Conservation (phyloP, 2,329 filamentous ascomycete genomes). For the Sporothrix pseudoabietina region DNA sequence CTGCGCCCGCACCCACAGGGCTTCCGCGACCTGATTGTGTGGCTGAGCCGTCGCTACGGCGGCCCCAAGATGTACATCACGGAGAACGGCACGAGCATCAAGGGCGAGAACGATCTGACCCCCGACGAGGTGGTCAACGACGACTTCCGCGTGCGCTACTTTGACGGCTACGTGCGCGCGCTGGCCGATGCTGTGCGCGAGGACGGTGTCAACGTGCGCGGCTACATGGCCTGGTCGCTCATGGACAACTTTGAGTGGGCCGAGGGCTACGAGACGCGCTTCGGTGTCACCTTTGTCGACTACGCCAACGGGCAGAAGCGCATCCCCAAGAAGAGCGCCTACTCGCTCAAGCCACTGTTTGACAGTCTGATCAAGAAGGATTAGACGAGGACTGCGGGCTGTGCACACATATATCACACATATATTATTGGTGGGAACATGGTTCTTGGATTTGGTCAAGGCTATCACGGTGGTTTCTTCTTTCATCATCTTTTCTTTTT, state of each 20-base stretch:
- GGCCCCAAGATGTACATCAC: constrained; percentile 82
- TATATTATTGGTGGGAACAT: neutral
- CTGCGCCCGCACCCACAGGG: constrained; percentile 73
- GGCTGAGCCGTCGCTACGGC: constrained; percentile 76
- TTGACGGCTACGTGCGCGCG: constrained; percentile 72
- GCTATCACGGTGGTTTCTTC: neutral
- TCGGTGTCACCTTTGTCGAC: constrained; percentile 82
- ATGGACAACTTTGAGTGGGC: constrained; percentile 93
- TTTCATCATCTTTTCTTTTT: neutral
- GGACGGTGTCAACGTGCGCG: constrained; percentile 76
- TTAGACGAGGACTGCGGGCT: constrained; percentile 36
- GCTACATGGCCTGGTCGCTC: constrained; percentile 84
- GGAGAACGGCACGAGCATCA: constrained; percentile 83
- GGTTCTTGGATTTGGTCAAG: constrained; percentile 23
- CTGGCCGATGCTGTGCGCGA: constrained; percentile 70
- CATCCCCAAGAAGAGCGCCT: constrained; percentile 81
- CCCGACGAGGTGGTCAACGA: constrained; percentile 74
- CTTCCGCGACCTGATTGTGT: constrained; percentile 75
- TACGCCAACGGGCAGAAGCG: constrained; percentile 78
- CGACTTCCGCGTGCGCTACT: constrained; percentile 80
- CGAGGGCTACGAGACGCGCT: constrained; percentile 85
- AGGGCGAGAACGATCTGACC: constrained; percentile 76
- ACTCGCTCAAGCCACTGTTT: constrained; percentile 70
- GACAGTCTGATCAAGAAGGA: constrained; percentile 68
- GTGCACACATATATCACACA: neutral